Evolutionary conservation across 1,284 basidiomycete species (phyloP).

Genomic region (Salmacisia buchloeana): DNA sequence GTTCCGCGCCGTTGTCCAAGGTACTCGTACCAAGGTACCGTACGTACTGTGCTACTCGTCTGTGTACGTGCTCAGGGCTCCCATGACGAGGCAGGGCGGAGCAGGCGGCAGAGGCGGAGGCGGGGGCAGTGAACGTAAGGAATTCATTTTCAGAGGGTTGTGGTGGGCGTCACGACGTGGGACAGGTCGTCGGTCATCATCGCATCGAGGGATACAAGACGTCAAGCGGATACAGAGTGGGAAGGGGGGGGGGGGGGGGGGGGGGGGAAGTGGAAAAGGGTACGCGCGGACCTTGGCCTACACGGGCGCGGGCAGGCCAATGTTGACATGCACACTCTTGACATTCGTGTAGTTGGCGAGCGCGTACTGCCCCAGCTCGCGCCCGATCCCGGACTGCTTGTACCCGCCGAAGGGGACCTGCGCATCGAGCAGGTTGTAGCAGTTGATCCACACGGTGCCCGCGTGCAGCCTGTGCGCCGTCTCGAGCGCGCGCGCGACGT

Average conservation of each 20-base stretch:
- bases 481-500: constrained; percentile 69
- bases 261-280: background rate
- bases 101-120: too few relatives aligned
- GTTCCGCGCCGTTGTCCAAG: too few relatives aligned
- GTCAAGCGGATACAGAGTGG: background rate
- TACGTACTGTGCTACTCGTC: too few relatives aligned
- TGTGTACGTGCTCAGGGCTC: too few relatives aligned
- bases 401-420: constrained; percentile 36
- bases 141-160: too few relatives aligned
- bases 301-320: constrained; percentile 50
- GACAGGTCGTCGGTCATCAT: too few relatives aligned
- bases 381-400: constrained; percentile 43
- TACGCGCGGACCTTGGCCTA: constrained; percentile 11
- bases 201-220: too few relatives aligned
- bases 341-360: constrained; percentile 69
- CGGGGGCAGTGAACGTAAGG: too few relatives aligned
- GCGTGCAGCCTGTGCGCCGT: constrained; percentile 73
- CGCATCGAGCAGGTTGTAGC: constrained; percentile 32
- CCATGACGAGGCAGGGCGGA: too few relatives aligned
- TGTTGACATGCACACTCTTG: constrained; percentile 76
- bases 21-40: too few relatives aligned
- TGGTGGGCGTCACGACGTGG: too few relatives aligned
- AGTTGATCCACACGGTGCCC: constrained; percentile 76
- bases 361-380: constrained; percentile 47
- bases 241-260: background rate